Evolutionary conservation across 768 basidiomycete species (phyloP).

Genomic region (Mrakia gelida): DNA sequence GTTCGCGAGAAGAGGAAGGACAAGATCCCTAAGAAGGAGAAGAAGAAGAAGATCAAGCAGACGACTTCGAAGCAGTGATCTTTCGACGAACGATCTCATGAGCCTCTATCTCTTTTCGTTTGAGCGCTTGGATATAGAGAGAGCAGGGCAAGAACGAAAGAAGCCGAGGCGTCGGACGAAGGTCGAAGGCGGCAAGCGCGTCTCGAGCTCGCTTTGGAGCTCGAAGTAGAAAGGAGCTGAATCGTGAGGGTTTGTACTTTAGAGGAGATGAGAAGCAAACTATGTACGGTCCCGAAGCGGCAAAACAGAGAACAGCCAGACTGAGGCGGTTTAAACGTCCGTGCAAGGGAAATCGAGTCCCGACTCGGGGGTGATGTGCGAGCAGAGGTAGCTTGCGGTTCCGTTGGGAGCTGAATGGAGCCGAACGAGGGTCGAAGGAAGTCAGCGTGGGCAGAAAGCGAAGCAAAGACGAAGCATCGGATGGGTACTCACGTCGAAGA

Average conservation of each 20-base stretch:
- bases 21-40: conserved; percentile 95
- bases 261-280: too few species aligned
- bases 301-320: conserved; percentile 56
- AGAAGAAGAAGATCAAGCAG: conserved; percentile 73
- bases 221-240: too few species aligned
- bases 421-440: not conserved
- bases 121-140: too few species aligned
- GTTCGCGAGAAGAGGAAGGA: conserved; percentile 79
- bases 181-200: too few species aligned
- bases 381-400: not conserved
- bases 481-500: not conserved
- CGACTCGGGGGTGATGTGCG: not conserved
- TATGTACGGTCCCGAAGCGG: conserved; percentile 59
- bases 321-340: not conserved
- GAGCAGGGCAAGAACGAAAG: too few species aligned
- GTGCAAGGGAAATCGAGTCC: conserved; percentile 1
- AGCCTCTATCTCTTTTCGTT: too few species aligned
- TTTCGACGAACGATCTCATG: too few species aligned
- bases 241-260: too few species aligned
- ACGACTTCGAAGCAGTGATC: conserved; percentile 28
- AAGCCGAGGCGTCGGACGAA: too few species aligned
- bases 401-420: not conserved
- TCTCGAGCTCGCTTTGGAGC: too few species aligned
- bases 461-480: too few species aligned
- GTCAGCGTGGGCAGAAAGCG: not conserved